Conservation (phyloP, 2,329 filamentous ascomycete species). For the Phaeosphaeria sp. region DNA sequence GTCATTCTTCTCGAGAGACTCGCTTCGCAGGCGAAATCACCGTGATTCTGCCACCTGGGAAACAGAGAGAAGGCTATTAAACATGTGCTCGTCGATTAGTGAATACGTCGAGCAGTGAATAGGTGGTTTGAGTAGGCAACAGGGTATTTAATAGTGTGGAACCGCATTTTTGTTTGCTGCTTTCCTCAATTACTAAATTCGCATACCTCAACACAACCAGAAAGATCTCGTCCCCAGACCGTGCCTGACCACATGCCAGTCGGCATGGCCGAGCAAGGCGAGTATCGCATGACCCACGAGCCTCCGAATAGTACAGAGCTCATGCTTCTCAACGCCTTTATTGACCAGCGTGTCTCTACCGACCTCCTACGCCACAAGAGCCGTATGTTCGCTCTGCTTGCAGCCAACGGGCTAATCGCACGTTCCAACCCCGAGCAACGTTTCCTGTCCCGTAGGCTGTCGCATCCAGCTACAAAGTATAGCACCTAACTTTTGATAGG, state of each 20-base stretch:
- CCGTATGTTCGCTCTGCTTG: slow-evolving; percentile 6
- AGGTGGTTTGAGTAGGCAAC: too few species aligned
- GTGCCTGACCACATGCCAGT: background rate
- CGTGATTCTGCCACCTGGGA: too few species aligned
- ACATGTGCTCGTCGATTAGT: too few species aligned
- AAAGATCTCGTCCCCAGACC: background rate
- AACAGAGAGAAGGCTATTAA: too few species aligned
- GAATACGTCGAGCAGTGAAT: too few species aligned
- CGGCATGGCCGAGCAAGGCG: background rate
- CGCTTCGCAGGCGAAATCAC: too few species aligned
- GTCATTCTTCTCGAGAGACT: too few species aligned
- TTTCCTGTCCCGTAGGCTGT: slow-evolving; percentile 7
- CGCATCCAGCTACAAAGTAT: background rate
- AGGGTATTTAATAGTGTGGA: too few species aligned
- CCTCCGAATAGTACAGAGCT: slow-evolving; percentile 4
- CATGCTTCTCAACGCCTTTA: slow-evolving; percentile 8
- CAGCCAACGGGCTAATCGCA: slow-evolving; percentile 3
- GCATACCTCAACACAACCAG: background rate
- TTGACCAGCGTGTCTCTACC: slow-evolving; percentile 7
- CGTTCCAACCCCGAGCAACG: slow-evolving; percentile 6
- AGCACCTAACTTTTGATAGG: background rate
- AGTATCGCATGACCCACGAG: slow-evolving; percentile 8
- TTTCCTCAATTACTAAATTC: background rate
- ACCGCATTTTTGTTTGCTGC: background rate
- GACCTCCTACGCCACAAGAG: slow-evolving; percentile 4